Evolutionary conservation across 306 rosid genomes (phyloP).

Genomic region (Vicia villosa): DNA sequence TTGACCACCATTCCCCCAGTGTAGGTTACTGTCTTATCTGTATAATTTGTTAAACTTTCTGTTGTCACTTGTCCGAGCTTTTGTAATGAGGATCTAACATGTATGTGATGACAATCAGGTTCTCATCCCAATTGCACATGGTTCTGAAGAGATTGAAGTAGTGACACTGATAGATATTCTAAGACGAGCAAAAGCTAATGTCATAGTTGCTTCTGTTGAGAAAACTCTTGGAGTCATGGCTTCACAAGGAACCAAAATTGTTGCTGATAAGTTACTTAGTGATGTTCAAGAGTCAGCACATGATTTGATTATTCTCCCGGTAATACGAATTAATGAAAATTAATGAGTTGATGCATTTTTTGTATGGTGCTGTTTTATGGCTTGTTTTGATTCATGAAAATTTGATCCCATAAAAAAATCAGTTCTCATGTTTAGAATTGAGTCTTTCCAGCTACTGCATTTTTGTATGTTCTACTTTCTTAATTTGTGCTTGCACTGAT

Average conservation of each 20-base stretch:
- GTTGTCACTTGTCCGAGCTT: slow-evolving; percentile 27
- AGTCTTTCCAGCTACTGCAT: slow-evolving; percentile 6
- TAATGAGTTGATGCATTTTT: slow-evolving; percentile 24
- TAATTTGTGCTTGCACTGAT: neutral
- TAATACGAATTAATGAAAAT: slow-evolving; percentile 44
- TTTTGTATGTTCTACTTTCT: neutral
- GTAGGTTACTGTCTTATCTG: slow-evolving; percentile 53
- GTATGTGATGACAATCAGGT: slow-evolving; percentile 51
- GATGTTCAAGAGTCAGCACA: slow-evolving; percentile 69
- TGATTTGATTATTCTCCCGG: slow-evolving; percentile 92
- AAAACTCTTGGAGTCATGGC: slow-evolving; percentile 60
- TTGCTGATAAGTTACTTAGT: slow-evolving; percentile 72
- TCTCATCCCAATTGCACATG: slow-evolving; percentile 87
- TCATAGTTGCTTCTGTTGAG: slow-evolving; percentile 84
- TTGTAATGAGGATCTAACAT: slow-evolving; percentile 30
- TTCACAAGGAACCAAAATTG: slow-evolving; percentile 72
- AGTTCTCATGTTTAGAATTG: slow-evolving; percentile 1
- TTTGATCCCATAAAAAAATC: neutral
- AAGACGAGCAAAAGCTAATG: slow-evolving; percentile 86
- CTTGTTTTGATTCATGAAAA: neutral
- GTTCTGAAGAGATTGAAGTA: slow-evolving; percentile 86
- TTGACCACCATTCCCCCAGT: slow-evolving; percentile 62
- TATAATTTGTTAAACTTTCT: slow-evolving; percentile 12
- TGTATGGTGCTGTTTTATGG: neutral
- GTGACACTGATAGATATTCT: slow-evolving; percentile 83